These are phyloP conservation scores for Liquidambar formosana DNA, from an alignment of 164 flowering plant genomes.

Conservation along the genomic window DNA sequence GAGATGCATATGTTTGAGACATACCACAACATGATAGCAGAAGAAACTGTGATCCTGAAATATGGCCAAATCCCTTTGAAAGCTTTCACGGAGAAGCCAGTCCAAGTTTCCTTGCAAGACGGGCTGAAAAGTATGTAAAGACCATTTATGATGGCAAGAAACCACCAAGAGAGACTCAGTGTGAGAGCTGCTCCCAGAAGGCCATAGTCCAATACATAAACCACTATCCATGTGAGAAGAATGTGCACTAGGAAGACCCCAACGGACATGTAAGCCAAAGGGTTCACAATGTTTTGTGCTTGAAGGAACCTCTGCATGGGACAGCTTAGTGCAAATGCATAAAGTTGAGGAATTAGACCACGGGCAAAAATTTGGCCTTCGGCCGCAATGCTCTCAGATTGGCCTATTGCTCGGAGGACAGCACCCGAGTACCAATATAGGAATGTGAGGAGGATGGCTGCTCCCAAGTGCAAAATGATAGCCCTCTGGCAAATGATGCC, in stretches of 20 bases:
- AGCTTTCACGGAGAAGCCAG: conserved; percentile 64
- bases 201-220: conserved; percentile 55
- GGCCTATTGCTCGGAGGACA: conserved; percentile 57
- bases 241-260: conserved; percentile 57
- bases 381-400: conserved; percentile 48
- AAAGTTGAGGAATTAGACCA: conserved; percentile 69
- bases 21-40: conserved; percentile 83
- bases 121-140: conserved; percentile 61
- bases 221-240: conserved; percentile 55
- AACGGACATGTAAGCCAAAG: conserved; percentile 67
- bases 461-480: conserved; percentile 58
- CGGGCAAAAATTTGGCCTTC: conserved; percentile 68
- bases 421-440: conserved; percentile 67
- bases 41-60: conserved; percentile 68
- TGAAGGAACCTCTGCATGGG: conserved; percentile 86
- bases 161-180: conserved; percentile 81
- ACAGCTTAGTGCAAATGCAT: conserved; percentile 66
- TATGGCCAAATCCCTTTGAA: conserved; percentile 75
- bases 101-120: conserved; percentile 65
- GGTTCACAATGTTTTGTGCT: conserved; percentile 81
- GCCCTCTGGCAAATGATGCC: conserved; percentile 80
- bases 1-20: background rate
- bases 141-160: conserved; percentile 46
- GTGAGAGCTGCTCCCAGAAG: conserved; percentile 74
- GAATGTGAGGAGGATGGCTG: conserved; percentile 61